Percentiles rank a stretch among this genome's conserved stretches.
Conservation (phyloP, 2,329 filamentous ascomycete species). For the Penicillium psychrosexuale region DNA sequence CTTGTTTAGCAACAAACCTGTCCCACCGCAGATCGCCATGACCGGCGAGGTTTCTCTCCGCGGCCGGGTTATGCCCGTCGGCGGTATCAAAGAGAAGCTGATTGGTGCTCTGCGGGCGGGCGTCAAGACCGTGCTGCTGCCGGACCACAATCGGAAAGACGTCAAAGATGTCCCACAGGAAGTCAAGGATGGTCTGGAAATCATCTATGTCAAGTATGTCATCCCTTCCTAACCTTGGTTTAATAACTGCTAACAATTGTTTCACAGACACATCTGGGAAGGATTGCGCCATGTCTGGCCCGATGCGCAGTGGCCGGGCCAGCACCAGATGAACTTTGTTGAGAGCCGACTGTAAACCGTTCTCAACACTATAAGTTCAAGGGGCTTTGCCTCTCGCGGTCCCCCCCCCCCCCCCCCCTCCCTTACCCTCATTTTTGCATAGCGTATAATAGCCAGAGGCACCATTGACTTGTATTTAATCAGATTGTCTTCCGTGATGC, state of each 20-base stretch:
- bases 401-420: background rate
- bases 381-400: background rate
- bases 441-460: conserved; percentile 13
- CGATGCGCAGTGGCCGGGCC: conserved; percentile 76
- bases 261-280: conserved; percentile 81
- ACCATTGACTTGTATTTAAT: conserved; percentile 11
- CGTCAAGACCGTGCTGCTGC: conserved; percentile 89
- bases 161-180: conserved; percentile 85
- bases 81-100: conserved; percentile 97
- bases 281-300: conserved; percentile 90
- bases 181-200: conserved; percentile 80
- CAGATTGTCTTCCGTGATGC: conserved; percentile 3
- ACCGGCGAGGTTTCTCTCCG: conserved; percentile 77
- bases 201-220: conserved; percentile 82
- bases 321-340: conserved; percentile 64
- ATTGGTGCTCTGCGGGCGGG: conserved; percentile 91
- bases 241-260: conserved; percentile 16
- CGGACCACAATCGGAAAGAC: conserved; percentile 86
- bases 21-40: conserved; percentile 93
- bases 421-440: conserved; percentile 14
- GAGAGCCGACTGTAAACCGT: conserved; percentile 72
- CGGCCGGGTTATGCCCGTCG: conserved; percentile 87
- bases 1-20: conserved; percentile 78
- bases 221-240: background rate
- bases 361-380: background rate